Percentiles rank a stretch among this genome's conserved stretches.
Conservation (phyloP, 2,329 filamentous ascomycete genomes). For the Exserohilum turcica region DNA sequence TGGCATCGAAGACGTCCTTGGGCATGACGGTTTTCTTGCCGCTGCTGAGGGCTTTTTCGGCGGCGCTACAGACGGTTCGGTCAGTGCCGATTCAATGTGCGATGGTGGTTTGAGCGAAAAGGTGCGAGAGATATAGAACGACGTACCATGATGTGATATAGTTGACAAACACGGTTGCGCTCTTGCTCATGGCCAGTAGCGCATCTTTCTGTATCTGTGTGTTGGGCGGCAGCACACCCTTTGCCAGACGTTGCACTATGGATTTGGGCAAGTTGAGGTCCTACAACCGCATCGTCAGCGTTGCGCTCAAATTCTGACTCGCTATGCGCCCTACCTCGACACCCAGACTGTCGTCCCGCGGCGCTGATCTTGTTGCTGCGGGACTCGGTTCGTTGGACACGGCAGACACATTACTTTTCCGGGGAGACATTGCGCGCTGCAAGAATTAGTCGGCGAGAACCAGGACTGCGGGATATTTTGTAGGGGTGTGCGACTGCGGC, state of each 20-base stretch:
- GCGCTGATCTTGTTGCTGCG: constrained; percentile 27
- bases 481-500: constrained; percentile 1
- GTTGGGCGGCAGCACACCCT: constrained; percentile 78
- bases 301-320: background rate
- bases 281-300: constrained; percentile 14
- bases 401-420: constrained; percentile 54
- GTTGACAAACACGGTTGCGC: constrained; percentile 82
- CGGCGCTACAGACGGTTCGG: constrained; percentile 62
- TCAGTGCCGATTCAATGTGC: background rate
- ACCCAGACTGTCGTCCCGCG: constrained; percentile 50
- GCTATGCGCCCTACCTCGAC: constrained; percentile 48
- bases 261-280: constrained; percentile 80
- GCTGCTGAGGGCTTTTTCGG: constrained; percentile 68
- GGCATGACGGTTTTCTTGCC: constrained; percentile 80
- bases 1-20: constrained; percentile 74
- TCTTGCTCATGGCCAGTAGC: constrained; percentile 77
- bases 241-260: constrained; percentile 78
- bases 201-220: constrained; percentile 85
- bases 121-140: background rate
- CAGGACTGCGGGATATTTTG: background rate
- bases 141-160: constrained; percentile 75
- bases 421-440: constrained; percentile 50
- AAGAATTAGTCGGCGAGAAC: background rate
- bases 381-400: constrained; percentile 46
- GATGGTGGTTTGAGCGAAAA: background rate